Evolutionary conservation across 768 basidiomycete genomes (phyloP), one percentile per base, ranked within the genome.

Genomic region (Hericium rajendrae): DNA sequence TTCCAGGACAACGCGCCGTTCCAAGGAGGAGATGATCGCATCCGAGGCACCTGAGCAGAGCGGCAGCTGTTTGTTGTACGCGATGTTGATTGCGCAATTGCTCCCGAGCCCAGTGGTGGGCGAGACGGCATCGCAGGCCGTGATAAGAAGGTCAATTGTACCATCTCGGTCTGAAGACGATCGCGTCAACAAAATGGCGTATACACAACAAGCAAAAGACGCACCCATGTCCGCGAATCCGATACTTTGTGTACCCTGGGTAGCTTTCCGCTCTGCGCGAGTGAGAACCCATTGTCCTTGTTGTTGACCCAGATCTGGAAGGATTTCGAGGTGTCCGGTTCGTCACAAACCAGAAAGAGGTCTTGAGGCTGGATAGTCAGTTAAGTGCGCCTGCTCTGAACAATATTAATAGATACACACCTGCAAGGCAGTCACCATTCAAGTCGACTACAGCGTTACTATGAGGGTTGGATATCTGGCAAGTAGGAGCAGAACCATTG

Each of bases 221-320:
- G 57, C 66, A 91, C 94, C 89, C 62, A 98, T 80, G 62, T 99
- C 95, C 41, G 88, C 93, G 63, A 99, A 98, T 0, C 86, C 80
- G 26, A 98, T 80, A 0, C 84, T 73, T 61, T 91, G 92, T 4
- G 83, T 77, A 0, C 89, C 93, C 76, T 61, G 2, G 97, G 97
- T 16, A 98, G 76, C 12, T 73, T 62, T 6, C 85, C 87, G 54
- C 80, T 71, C 57, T 83, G 82, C 0, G 84, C 82, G 2, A 94
- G 75, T 2, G 73, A 72, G 70, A 90, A 97, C 0, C 89, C 90
- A 18, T 78, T 71, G 20, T 78, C 75, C 66, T 94, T 93, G 65
- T 86, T 76, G 68, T 97, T 97, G 16, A 88, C 71, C 94, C 95
- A 99, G 51, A 98, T 87, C 68, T 98, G 94, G 70, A 85, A 95